These are phyloP conservation scores for Phytopythium oedochilum DNA, from an alignment of 352 stramenopile genomes.

Conservation along the genomic window DNA sequence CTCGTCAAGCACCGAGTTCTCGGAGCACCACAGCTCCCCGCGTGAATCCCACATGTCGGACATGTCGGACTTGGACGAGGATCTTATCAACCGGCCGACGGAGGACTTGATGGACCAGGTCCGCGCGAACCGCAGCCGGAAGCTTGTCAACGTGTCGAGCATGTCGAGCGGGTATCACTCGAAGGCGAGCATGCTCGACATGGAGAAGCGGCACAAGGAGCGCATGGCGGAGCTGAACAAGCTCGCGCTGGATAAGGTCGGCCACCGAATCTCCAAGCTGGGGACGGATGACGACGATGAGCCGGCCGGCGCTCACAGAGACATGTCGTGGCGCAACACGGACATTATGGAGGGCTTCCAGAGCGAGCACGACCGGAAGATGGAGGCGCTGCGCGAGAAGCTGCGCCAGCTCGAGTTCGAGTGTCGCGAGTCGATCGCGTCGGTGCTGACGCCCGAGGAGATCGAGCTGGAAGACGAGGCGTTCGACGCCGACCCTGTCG, in stretches of 20 bases:
- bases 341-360: slow-evolving; percentile 41
- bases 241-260: slow-evolving; percentile 42
- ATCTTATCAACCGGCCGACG: slow-evolving; percentile 43
- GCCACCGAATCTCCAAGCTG: slow-evolving; percentile 37
- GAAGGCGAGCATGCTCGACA: slow-evolving; percentile 30
- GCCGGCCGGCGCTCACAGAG: slow-evolving; percentile 3
- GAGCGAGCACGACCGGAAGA: slow-evolving; percentile 36
- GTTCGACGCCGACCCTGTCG: slow-evolving; percentile 13
- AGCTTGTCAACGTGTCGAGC: slow-evolving; percentile 1
- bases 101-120: slow-evolving; percentile 42
- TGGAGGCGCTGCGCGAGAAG: slow-evolving; percentile 34
- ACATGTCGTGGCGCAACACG: slow-evolving; percentile 34
- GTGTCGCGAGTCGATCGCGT: slow-evolving; percentile 52
- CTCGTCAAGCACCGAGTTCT: slow-evolving; percentile 17
- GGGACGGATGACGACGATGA: slow-evolving; percentile 13
- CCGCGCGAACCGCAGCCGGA: slow-evolving; percentile 26
- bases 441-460: slow-evolving; percentile 41
- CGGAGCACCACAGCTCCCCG: slow-evolving; percentile 13
- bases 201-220: slow-evolving; percentile 38
- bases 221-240: slow-evolving; percentile 55
- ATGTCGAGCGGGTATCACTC: slow-evolving; percentile 15
- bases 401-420: slow-evolving; percentile 46
- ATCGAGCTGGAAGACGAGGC: slow-evolving; percentile 17
- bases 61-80: slow-evolving; percentile 28
- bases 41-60: slow-evolving; percentile 12